Conservation (phyloP, 202 grass and related monocot genomes). For the Bolboschoenoplectus hybrid region DNA sequence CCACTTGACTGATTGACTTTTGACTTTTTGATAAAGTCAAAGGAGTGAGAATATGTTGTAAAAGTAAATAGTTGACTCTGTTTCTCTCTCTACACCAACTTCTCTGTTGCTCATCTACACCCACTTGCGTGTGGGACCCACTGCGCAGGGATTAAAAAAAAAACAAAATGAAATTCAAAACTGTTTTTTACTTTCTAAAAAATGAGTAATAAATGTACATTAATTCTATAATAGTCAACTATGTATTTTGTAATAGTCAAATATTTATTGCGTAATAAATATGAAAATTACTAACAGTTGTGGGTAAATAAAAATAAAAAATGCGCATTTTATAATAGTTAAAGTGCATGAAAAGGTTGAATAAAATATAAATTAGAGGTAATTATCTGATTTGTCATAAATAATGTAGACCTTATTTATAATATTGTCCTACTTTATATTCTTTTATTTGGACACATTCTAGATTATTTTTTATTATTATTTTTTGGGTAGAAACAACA, state of each 20-base stretch:
- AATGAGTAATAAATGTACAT: neutral
- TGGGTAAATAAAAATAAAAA: too few relatives aligned
- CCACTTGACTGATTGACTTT: constrained; percentile 48
- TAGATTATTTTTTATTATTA: too few relatives aligned
- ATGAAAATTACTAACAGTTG: too few relatives aligned
- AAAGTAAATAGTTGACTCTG: neutral
- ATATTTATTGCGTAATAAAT: too few relatives aligned
- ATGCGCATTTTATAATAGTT: too few relatives aligned
- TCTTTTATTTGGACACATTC: too few relatives aligned
- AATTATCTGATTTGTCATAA: too few relatives aligned
- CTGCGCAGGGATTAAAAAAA: neutral
- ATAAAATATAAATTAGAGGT: too few relatives aligned
- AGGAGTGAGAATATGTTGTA: constrained; percentile 43
- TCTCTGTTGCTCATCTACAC: neutral
- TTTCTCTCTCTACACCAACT: neutral
- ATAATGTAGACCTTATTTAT: too few relatives aligned
- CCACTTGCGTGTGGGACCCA: constrained; percentile 27
- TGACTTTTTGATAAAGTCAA: constrained; percentile 55
- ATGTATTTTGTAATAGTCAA: neutral
- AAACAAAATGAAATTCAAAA: neutral
- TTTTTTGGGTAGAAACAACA: too few relatives aligned
- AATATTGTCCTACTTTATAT: too few relatives aligned
- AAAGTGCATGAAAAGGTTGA: too few relatives aligned
- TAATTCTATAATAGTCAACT: neutral
- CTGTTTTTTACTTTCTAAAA: neutral